Conservation (phyloP, 2,329 filamentous ascomycete genomes). For the Aspergillus sp. region DNA sequence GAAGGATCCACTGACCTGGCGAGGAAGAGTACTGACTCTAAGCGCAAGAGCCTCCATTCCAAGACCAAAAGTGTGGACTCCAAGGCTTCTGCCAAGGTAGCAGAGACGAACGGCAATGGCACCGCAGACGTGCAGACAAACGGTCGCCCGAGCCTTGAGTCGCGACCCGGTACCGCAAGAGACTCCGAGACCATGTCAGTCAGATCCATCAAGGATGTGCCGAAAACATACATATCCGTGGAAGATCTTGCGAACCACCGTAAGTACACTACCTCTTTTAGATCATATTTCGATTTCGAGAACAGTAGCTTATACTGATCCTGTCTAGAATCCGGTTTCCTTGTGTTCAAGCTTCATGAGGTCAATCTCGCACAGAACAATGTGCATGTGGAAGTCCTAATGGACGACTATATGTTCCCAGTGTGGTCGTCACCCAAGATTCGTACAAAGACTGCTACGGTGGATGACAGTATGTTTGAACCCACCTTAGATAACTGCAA, state of each 20-base stretch:
- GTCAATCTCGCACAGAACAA: constrained; percentile 76
- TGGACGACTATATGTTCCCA: constrained; percentile 93
- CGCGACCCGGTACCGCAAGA: constrained; percentile 41
- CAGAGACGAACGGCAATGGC: constrained; percentile 42
- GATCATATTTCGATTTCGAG: no score
- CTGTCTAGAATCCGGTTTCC: constrained; percentile 74
- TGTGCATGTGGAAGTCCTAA: constrained; percentile 79
- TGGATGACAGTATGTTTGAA: constrained; percentile 70
- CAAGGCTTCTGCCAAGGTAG: constrained; percentile 28
- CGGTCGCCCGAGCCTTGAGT: constrained; percentile 37
- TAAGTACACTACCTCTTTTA: constrained; percentile 31
- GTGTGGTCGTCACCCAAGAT: constrained; percentile 81
- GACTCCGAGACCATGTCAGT: constrained; percentile 48
- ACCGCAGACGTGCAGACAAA: constrained; percentile 19
- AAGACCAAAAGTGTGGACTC: constrained; percentile 33
- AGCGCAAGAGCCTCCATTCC: constrained; percentile 24
- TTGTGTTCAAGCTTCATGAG: constrained; percentile 93
- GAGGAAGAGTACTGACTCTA: constrained; percentile 33
- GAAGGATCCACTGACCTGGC: constrained; percentile 13
- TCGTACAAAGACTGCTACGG: constrained; percentile 65
- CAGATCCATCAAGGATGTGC: constrained; percentile 54
- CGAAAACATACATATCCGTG: constrained; percentile 74
- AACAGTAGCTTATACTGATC: constrained; percentile 21
- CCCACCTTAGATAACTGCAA: background rate
- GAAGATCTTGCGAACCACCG: constrained; percentile 80